Evolutionary conservation across 1,284 basidiomycete genomes (phyloP).

Genomic region (Boletus semigastroideus): DNA sequence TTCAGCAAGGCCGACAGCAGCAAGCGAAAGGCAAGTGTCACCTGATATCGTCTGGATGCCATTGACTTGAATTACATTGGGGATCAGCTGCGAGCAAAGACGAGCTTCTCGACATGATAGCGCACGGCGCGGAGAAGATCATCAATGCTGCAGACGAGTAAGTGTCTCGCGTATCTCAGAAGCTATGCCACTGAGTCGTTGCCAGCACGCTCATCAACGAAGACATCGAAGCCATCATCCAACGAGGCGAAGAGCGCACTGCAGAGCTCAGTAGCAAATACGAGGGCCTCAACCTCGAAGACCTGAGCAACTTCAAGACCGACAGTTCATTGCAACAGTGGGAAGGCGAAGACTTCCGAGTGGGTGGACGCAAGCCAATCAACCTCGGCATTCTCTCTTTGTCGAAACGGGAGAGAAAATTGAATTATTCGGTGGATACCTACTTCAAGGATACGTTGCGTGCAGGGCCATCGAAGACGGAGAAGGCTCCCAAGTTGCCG

Average conservation of each 20-base stretch:
- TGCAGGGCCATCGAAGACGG: constrained; percentile 73
- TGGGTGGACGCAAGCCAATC: constrained; percentile 67
- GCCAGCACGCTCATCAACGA: constrained; percentile 79
- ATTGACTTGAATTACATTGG: not conserved
- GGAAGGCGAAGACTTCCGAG: constrained; percentile 95
- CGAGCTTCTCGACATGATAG: constrained; percentile 97
- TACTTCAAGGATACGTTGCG: constrained; percentile 95
- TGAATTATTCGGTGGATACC: constrained; percentile 92
- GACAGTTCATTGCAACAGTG: constrained; percentile 89
- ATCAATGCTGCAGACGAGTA: constrained; percentile 76
- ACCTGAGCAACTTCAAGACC: constrained; percentile 95
- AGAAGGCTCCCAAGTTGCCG: constrained; percentile 83
- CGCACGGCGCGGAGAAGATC: constrained; percentile 96
- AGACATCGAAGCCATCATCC: constrained; percentile 94
- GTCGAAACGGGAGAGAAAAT: constrained; percentile 94
- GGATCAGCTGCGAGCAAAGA: constrained; percentile 86
- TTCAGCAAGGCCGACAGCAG: constrained; percentile 89
- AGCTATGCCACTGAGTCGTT: not conserved
- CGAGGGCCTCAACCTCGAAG: constrained; percentile 86
- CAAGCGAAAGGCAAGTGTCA: constrained; percentile 56
- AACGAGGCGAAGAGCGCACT: constrained; percentile 90
- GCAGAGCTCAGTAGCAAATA: constrained; percentile 91
- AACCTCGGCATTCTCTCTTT: constrained; percentile 86
- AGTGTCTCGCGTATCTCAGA: constrained; percentile 23
- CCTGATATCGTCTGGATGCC: not conserved